Conservation (phyloP, 2,329 filamentous ascomycete species). For the Penicillium digitatum region DNA sequence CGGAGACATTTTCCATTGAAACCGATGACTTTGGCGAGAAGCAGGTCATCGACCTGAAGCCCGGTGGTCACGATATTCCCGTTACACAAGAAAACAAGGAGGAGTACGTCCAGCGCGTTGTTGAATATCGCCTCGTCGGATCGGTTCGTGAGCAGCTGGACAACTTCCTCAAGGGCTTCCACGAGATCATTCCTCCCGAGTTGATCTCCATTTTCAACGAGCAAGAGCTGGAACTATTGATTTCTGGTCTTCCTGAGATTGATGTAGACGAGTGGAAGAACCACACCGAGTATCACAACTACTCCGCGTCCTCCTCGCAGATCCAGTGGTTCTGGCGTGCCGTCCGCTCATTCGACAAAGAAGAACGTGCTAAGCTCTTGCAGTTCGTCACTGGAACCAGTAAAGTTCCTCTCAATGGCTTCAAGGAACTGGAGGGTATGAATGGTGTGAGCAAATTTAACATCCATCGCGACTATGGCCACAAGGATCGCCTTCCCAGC, state of each 20-base stretch:
- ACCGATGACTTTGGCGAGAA: slow-evolving; percentile 91
- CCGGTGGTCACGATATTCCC: slow-evolving; percentile 82
- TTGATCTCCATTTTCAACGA: slow-evolving; percentile 97
- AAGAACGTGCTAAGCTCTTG: slow-evolving; percentile 92
- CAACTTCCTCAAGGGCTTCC: slow-evolving; percentile 85
- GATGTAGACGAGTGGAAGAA: slow-evolving; percentile 99
- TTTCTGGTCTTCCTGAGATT: slow-evolving; percentile 94
- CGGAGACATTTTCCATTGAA: slow-evolving; percentile 91
- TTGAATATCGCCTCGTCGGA: slow-evolving; percentile 86
- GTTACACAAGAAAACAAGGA: slow-evolving; percentile 99
- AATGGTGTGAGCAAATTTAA: slow-evolving; percentile 98
- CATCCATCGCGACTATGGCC: slow-evolving; percentile 95
- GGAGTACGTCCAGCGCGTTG: slow-evolving; percentile 89
- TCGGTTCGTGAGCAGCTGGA: slow-evolving; percentile 95
- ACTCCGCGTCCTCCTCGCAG: slow-evolving; percentile 86
- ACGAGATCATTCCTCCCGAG: slow-evolving; percentile 94
- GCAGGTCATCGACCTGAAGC: slow-evolving; percentile 78
- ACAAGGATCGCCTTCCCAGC: slow-evolving; percentile 89
- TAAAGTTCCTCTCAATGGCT: slow-evolving; percentile 96
- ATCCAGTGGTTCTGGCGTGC: slow-evolving; percentile 99
- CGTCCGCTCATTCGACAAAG: slow-evolving; percentile 94
- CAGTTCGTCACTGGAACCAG: slow-evolving; percentile 98
- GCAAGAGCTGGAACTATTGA: slow-evolving; percentile 92
- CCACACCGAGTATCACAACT: slow-evolving; percentile 98
- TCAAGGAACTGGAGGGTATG: slow-evolving; percentile 99